Base-by-base conservation (phyloP, 2,329 filamentous ascomycete genomes). In the Mollisiaceae sp. region DNA sequence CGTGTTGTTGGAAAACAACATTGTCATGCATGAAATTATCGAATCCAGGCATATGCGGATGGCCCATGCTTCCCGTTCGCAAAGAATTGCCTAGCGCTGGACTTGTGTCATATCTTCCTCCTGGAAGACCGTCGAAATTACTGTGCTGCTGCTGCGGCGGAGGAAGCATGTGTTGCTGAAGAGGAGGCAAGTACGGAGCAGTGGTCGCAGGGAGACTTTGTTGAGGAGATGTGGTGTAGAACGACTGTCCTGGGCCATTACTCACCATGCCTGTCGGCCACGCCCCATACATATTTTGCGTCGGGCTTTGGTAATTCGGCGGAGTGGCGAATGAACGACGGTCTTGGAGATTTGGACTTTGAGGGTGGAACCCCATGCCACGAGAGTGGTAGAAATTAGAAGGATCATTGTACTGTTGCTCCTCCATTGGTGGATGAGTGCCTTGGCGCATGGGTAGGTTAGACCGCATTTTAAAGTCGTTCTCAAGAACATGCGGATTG, bases 191-290 rank as follows among this genome's bases (percentile, higher is more conserved):
- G 60, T 63, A 66, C 43, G 64, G n/a, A 20, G 57, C 61, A 35
- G 55, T 32, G 15, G 63, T 50, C 27, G 66, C 32, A 20, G 63
- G 59, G 18, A 68, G 36, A 36, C 67, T 24, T 27, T 71, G 55
- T 54, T 73, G 70, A 12, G 73, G 69, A 15, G 71, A 71, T 6
- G 71, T 67, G 4, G 66, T 61, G 43, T 69, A 73, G 39, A 63
- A 72, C 15, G 60, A 63, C 11, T 64, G 45, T 6, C 62, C 18
- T 14, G 69, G 50, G 3, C 68, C 60, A 38, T 57, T 67, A 22
- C 59, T 67, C 18, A 66, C 62, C 56, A 69, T 71, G 35, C 60
- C 66, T 9, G 54, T 63, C 8, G 57, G 38, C 60, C 66, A 66
- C 24, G 32, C 32, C 14, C 18, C 35, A 4, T 67, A 70, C 55